Evolutionary conservation across 257 asterid species (phyloP).

Genomic region (Gynochthodes officinalis): DNA sequence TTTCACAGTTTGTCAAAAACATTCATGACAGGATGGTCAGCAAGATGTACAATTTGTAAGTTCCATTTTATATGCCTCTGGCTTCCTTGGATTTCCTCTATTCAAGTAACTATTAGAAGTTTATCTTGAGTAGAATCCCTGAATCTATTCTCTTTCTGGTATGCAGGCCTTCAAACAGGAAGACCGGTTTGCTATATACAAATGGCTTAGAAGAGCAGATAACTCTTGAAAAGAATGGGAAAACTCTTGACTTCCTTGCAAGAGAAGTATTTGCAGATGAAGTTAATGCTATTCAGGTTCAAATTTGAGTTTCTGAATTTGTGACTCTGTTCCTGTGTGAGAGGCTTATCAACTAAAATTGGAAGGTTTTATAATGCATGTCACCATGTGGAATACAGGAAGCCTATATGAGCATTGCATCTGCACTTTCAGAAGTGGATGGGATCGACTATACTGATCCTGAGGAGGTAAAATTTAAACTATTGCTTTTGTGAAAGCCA

Average conservation of each 20-base stretch:
- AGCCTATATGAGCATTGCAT: constrained; percentile 80
- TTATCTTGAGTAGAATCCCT: constrained; percentile 3
- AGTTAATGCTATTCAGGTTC: constrained; percentile 74
- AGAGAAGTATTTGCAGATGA: constrained; percentile 69
- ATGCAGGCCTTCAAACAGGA: constrained; percentile 34
- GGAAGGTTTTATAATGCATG: constrained; percentile 12
- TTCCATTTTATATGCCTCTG: constrained; percentile 16
- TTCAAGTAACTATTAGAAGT: not conserved
- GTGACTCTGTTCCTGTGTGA: not conserved
- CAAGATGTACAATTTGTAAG: constrained; percentile 71
- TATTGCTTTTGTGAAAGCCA: constrained; percentile 5
- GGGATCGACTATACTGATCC: constrained; percentile 92
- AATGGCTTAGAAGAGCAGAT: constrained; percentile 40
- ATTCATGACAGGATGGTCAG: constrained; percentile 87
- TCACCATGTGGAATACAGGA: constrained; percentile 44
- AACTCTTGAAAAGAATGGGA: constrained; percentile 83
- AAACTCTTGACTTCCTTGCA: constrained; percentile 56
- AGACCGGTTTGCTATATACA: constrained; percentile 31
- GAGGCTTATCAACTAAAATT: not conserved
- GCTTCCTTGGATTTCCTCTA: constrained; percentile 8
- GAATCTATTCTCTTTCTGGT: not conserved
- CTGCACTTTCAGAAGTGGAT: constrained; percentile 94
- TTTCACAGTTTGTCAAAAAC: constrained; percentile 75
- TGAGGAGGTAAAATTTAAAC: constrained; percentile 63
- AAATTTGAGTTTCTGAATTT: not conserved